Evolutionary conservation across 495 filamentous ascomycete species (phyloP).

Genomic region (Cryomyces minteri): DNA sequence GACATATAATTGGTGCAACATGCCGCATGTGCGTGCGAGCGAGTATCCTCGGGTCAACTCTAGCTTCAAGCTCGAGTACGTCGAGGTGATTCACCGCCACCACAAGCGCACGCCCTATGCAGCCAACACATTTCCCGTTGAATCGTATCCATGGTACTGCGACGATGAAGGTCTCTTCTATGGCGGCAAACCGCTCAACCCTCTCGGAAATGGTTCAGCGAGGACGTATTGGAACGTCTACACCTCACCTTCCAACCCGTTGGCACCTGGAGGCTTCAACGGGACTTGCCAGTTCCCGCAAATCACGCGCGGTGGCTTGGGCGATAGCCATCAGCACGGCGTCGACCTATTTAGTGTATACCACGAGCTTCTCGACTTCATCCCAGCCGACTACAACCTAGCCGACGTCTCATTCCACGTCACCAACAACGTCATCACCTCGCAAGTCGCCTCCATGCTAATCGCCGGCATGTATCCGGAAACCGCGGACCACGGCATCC

Average conservation of each 20-base stretch:
- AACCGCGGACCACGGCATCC: not conserved
- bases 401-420: conserved; percentile 35
- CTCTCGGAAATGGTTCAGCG: conserved; percentile 20
- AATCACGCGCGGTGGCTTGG: conserved; percentile 41
- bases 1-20: conserved; percentile 57
- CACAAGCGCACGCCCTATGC: conserved; percentile 58
- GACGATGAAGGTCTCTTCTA: conserved; percentile 39
- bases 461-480: conserved; percentile 37
- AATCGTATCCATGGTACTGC: conserved; percentile 47
- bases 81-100: conserved; percentile 57
- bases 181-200: conserved; percentile 30
- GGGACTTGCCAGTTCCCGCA: conserved; percentile 57
- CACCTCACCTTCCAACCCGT: conserved; percentile 36
- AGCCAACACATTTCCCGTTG: conserved; percentile 45
- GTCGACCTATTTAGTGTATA: conserved; percentile 45
- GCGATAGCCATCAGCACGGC: conserved; percentile 50
- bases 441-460: conserved; percentile 48
- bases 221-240: conserved; percentile 38
- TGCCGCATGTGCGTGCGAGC: conserved; percentile 44
- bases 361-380: conserved; percentile 35
- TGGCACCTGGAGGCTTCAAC: conserved; percentile 34
- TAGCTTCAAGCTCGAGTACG: conserved; percentile 40
- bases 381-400: conserved; percentile 26
- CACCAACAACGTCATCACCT: conserved; percentile 53
- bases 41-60: conserved; percentile 32